Evolutionary conservation across 192 early-diverging fungal species (phyloP).

Genomic region (Mortierella alpina): DNA sequence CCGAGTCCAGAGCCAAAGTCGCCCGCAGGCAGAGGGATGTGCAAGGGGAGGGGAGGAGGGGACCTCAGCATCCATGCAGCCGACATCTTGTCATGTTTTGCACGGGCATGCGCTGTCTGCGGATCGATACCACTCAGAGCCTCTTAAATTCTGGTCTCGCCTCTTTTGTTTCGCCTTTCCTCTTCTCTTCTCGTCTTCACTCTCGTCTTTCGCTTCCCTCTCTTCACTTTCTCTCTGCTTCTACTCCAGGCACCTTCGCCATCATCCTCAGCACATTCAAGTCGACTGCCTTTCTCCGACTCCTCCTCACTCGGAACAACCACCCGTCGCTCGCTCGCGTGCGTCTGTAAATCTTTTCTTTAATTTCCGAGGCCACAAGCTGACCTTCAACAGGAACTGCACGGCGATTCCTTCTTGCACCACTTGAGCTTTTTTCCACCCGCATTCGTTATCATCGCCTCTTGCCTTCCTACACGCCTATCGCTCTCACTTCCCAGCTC

Average conservation of each 20-base stretch:
- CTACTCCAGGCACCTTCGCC: background rate
- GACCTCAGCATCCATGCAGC: too few relatives aligned
- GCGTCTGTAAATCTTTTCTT: background rate
- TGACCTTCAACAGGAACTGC: too few relatives aligned
- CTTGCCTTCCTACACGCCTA: background rate
- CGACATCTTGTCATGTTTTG: too few relatives aligned
- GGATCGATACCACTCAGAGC: too few relatives aligned
- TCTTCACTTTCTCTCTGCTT: background rate
- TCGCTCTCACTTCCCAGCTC: background rate
- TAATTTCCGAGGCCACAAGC: conserved; percentile 11
- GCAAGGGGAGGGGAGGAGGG: too few relatives aligned
- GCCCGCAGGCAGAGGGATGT: too few relatives aligned
- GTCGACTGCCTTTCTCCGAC: background rate
- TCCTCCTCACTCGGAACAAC: background rate
- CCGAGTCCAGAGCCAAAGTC: too few relatives aligned
- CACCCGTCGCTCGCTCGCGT: background rate
- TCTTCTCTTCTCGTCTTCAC: background rate
- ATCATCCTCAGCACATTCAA: background rate
- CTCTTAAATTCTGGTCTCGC: too few relatives aligned
- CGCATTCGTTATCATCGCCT: background rate
- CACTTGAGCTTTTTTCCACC: background rate
- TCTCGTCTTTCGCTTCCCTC: conserved; percentile 2
- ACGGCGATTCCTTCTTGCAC: too few relatives aligned
- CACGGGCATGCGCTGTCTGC: too few relatives aligned
- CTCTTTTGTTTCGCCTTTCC: background rate